A percentile compares a stretch with the other conserved stretches of the same genome.
Evolutionary conservation across 306 rosid species (phyloP).

Genomic region (Malus domestica): DNA sequence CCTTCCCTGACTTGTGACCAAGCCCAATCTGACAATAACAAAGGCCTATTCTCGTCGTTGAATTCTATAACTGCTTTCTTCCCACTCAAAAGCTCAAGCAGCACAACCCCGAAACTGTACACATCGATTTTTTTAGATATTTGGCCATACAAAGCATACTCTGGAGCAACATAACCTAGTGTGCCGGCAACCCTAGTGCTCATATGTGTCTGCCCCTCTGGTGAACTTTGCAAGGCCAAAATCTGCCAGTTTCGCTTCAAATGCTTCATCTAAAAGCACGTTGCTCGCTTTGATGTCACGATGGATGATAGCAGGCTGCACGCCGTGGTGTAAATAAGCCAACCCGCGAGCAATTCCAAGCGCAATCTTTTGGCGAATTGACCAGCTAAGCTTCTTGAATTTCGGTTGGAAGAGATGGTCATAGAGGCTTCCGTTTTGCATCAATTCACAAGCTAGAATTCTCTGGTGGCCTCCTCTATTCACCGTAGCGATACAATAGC

Average conservation of each 20-base stretch:
- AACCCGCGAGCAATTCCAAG: conserved; percentile 18
- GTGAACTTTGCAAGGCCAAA: conserved; percentile 30
- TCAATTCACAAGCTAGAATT: conserved; percentile 20
- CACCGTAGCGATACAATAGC: conserved; percentile 12
- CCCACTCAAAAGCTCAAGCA: conserved; percentile 28
- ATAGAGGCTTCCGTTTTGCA: conserved; percentile 19
- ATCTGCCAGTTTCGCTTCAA: conserved; percentile 21
- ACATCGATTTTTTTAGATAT: conserved; percentile 22
- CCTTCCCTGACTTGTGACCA: conserved; percentile 22
- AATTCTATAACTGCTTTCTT: conserved; percentile 12
- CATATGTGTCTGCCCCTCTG: conserved; percentile 24
- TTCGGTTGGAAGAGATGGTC: conserved; percentile 21
- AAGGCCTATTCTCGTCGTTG: background rate
- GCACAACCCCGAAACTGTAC: conserved; percentile 24
- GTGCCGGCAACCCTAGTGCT: conserved; percentile 29
- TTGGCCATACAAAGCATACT: conserved; percentile 25
- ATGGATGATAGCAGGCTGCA: conserved; percentile 22
- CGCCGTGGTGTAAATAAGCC: conserved; percentile 24
- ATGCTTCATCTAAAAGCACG: conserved; percentile 22
- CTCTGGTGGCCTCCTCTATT: conserved; percentile 17
- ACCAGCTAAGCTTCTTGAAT: conserved; percentile 19
- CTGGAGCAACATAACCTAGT: conserved; percentile 28
- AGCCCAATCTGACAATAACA: conserved; percentile 26
- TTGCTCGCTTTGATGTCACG: conserved; percentile 25
- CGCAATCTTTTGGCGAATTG: conserved; percentile 15